phyloP scores from a whole-genome alignment of 306 rosid genomes.

The Clitoria ternatea region DNA sequence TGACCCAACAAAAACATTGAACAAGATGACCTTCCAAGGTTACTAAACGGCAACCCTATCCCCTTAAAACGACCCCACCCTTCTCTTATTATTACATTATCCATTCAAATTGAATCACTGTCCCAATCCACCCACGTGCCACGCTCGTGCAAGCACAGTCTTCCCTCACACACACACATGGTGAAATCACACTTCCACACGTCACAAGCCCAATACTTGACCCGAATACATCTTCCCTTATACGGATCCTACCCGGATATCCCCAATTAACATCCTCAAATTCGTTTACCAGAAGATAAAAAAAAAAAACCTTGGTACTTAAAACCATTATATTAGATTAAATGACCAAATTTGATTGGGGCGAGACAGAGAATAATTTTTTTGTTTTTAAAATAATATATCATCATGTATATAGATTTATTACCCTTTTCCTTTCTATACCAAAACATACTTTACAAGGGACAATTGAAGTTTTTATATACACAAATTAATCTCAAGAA shows the following conservation, averaged over 20 bases:
- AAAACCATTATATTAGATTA: too few species aligned
- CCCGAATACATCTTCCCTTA: background rate
- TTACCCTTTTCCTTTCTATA: too few species aligned
- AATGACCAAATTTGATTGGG: too few species aligned
- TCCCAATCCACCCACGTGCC: constrained; percentile 41
- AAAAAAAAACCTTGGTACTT: too few species aligned
- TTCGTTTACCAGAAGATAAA: too few species aligned
- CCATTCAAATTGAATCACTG: constrained; percentile 6
- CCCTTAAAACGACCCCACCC: constrained; percentile 32
- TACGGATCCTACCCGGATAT: constrained; percentile 31
- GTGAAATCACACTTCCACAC: constrained; percentile 24
- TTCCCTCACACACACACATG: background rate
- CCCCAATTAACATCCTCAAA: constrained; percentile 2
- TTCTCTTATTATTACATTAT: background rate
- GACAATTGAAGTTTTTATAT: too few species aligned
- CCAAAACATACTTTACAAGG: too few species aligned
- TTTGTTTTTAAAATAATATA: too few species aligned
- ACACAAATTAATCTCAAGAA: too few species aligned
- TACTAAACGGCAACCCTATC: constrained; percentile 32
- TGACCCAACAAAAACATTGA: background rate
- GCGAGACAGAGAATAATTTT: too few species aligned
- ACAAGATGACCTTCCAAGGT: background rate
- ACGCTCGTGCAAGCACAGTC: constrained; percentile 17
- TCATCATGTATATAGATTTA: too few species aligned
- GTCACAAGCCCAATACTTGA: background rate